Evolutionary conservation across 2,329 filamentous ascomycete species (phyloP).

Genomic region (Remersonia thermophila): DNA sequence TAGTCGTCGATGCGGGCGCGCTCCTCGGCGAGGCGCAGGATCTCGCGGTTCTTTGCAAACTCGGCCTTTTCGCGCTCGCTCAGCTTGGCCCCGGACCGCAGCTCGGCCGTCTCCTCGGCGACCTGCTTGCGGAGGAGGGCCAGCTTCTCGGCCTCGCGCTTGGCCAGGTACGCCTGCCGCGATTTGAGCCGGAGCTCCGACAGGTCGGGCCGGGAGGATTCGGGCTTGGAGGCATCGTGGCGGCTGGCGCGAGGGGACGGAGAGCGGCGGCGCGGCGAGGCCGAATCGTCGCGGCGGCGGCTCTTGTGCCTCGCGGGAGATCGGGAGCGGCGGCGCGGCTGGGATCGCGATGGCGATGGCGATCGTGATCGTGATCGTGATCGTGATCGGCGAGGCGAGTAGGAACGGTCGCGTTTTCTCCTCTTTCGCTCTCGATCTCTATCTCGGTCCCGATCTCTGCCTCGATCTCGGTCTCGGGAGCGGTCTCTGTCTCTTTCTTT

Average conservation of each 20-base stretch:
- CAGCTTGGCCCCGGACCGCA: slow-evolving; percentile 62
- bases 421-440: slow-evolving; percentile 18
- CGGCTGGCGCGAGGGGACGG: slow-evolving; percentile 15
- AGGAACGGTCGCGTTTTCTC: slow-evolving; percentile 22
- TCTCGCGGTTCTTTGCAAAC: slow-evolving; percentile 78
- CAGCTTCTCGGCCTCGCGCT: slow-evolving; percentile 76
- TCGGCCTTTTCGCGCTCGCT: slow-evolving; percentile 72
- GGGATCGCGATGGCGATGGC: too few species aligned
- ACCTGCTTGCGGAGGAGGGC: slow-evolving; percentile 84
- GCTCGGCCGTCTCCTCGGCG: slow-evolving; percentile 71
- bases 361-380: slow-evolving; percentile 22
- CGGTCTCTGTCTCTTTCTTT: slow-evolving; percentile 31
- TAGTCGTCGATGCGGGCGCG: slow-evolving; percentile 81
- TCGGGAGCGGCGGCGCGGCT: too few species aligned
- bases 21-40: slow-evolving; percentile 71
- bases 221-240: slow-evolving; percentile 43
- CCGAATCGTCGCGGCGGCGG: slow-evolving; percentile 20
- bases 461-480: slow-evolving; percentile 24
- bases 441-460: slow-evolving; percentile 12
- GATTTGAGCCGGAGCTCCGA: slow-evolving; percentile 72
- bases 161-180: slow-evolving; percentile 85
- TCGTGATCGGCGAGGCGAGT: slow-evolving; percentile 14
- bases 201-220: slow-evolving; percentile 45
- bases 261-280: slow-evolving; percentile 20
- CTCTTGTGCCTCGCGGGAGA: too few species aligned